phyloP scores from a whole-genome alignment of 129 eudicot genomes.

The Ambrosia artemisiifolia region DNA sequence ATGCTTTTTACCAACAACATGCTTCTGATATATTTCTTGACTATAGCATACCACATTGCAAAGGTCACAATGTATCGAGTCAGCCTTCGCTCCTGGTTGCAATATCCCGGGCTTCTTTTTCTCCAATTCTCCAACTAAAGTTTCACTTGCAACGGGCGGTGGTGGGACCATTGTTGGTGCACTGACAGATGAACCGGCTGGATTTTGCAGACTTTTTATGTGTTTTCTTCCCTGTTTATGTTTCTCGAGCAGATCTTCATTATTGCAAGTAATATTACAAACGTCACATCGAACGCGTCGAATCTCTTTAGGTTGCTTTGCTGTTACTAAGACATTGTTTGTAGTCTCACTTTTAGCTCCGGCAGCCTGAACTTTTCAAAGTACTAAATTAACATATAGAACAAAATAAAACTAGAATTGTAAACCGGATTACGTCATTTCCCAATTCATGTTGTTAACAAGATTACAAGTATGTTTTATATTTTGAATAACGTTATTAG shows the following conservation, averaged over 20 bases:
- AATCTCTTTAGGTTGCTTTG: not conserved
- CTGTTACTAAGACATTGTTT: slow-evolving; percentile 2
- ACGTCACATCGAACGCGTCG: slow-evolving; percentile 32
- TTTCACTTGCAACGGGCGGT: slow-evolving; percentile 4
- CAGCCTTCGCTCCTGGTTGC: slow-evolving; percentile 31
- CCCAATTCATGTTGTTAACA: not conserved
- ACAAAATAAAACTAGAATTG: not conserved
- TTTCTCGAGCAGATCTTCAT: slow-evolving; percentile 24
- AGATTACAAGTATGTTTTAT: not conserved
- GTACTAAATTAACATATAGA: not conserved
- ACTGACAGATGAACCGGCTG: slow-evolving; percentile 1
- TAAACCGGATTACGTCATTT: not conserved
- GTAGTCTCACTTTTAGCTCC: slow-evolving; percentile 1
- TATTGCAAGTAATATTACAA: slow-evolving; percentile 35
- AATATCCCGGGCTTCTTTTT: slow-evolving; percentile 28
- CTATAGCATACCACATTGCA: slow-evolving; percentile 45
- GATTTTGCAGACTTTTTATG: slow-evolving; percentile 23
- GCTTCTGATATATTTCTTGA: slow-evolving; percentile 30
- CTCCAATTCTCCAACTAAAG: slow-evolving; percentile 23
- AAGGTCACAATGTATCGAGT: slow-evolving; percentile 19
- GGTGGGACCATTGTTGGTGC: too few species aligned
- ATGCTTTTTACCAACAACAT: slow-evolving; percentile 48
- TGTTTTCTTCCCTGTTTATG: slow-evolving; percentile 44
- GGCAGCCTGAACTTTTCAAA: not conserved
- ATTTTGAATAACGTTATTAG: too few species aligned